Percentiles rank a stretch among this genome's conserved stretches.
These are phyloP conservation scores for Pyrenochaeta sp. DNA, from an alignment of 2,329 filamentous ascomycete species.

Conservation along the genomic window DNA sequence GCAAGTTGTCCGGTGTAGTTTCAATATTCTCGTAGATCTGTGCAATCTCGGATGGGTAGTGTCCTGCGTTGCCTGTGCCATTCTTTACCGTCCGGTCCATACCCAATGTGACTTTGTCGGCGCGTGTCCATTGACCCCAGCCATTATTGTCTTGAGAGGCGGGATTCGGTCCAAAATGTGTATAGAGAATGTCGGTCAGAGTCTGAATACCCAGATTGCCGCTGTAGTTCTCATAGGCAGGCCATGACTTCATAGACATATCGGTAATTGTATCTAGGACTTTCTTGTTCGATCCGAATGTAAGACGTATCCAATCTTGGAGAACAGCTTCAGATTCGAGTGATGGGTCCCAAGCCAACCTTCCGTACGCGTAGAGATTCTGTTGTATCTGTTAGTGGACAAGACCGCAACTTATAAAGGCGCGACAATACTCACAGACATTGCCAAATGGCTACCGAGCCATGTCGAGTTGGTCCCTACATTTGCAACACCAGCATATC, in stretches of 20 bases:
- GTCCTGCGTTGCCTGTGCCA: constrained; percentile 71
- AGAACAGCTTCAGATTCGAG: constrained; percentile 61
- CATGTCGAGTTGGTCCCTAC: constrained; percentile 72
- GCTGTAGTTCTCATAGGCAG: constrained; percentile 74
- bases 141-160: constrained; percentile 71
- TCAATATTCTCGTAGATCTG: constrained; percentile 66
- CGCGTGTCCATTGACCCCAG: constrained; percentile 78
- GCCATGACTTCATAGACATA: constrained; percentile 75
- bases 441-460: constrained; percentile 73
- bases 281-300: constrained; percentile 64
- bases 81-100: constrained; percentile 77
- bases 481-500: constrained; percentile 73
- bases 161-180: constrained; percentile 74
- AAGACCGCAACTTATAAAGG: not conserved
- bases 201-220: constrained; percentile 77
- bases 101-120: constrained; percentile 66
- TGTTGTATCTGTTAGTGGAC: constrained; percentile 53
- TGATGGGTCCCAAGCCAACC: constrained; percentile 70
- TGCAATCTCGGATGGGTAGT: constrained; percentile 70
- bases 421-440: constrained; percentile 52
- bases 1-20: constrained; percentile 71
- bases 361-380: constrained; percentile 73
- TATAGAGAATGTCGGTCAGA: constrained; percentile 71
- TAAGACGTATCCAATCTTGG: constrained; percentile 73
- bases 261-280: constrained; percentile 68